Base-by-base conservation (phyloP, 495 filamentous ascomycete genomes). In the Aspergillus bertholletiae region DNA sequence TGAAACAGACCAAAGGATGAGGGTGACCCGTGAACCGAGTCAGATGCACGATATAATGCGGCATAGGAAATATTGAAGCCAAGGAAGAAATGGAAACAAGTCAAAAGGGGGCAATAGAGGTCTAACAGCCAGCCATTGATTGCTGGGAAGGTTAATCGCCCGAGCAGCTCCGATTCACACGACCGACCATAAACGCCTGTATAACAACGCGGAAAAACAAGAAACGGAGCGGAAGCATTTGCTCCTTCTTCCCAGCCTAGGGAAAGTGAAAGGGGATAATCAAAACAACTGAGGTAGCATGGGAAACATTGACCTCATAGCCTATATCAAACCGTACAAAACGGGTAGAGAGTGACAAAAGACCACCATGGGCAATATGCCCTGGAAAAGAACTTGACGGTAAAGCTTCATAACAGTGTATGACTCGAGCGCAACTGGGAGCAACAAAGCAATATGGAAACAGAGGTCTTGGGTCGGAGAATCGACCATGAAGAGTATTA, bases 141-240 rank as follows among this genome's bases (percentile, higher is more conserved):
- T 17, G 13, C 23, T 35, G 50, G 28, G 34, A 47, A 48, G 49
- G 48, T 49, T 52, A 37, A 30, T 46, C 27, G 54, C 41, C 41
- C 34, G 43, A 48, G 35, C 46, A 55, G 27, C 44, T 35, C 46
- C 46, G 45, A 49, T 51, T 47, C 53, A 51, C 47, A 22, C 32
- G 32, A 52, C 55, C 62, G 51, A 12, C 39, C 39, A 43, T 43
- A 48, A 65, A 65, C 62, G 62, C 62, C 62, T 49, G 45, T 35
- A 58, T 46, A 21, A 43, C 51, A 48, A 59, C 32, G 44, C 40
- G 13, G 37, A 50, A 11, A 35, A 50, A 21, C 43, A 22, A 43
- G 11, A 21, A 18, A 22, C 3, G 22, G 2, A 21, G 18, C 17
- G 17, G 23, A 43, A 49, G 34, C 35, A 32, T 18, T 17, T 43